Evolutionary conservation across 768 basidiomycete species (phyloP), one percentile per base, ranked within the genome.

Genomic region (Tylopilus rubrobrunneus): DNA sequence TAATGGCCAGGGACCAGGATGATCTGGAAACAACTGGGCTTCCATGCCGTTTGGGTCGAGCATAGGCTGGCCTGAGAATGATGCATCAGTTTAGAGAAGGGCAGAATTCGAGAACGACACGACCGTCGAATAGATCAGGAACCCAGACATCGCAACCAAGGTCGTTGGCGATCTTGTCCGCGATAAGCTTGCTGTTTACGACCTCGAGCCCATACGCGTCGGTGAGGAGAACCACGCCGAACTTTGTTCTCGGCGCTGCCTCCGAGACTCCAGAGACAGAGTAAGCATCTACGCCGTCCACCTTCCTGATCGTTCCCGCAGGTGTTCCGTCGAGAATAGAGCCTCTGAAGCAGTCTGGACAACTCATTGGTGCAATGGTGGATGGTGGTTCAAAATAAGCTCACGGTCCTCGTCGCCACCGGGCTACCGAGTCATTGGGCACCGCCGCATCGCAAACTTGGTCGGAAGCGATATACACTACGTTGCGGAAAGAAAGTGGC

Each of bases 131-230:
- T 45, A 82, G 65, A 67, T 86, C 82, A 9, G 84, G 84, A 17
- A 83, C 73, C 78, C 81, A 86, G 17, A 84, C 83, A 58, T 86
- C 84, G 56, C 83, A 81, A 17, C 71, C 67, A 28, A 85, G 60
- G 17, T 67, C 59, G 52, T 75, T 67, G 8, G 82, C 74, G 23
- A 84, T 62, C 27, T 72, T 68, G 65, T 86, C 83, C 2, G 83
- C 83, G 6, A 85, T 69, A 52, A 87, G 73, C 59, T 80, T 82
- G 56, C 68, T 73, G 57, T 85, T 84, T 34, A 73, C 57, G 15
- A 84, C 62, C 5, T 73, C 69, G 6, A 85, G 67, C 0, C 82
- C 83, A 55, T 83, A 87, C 12, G 72, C 75, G 56, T 86, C 83
- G 0, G 79, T 83, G 29, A 84, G 67, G 7, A 84, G 63, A 19